Evolutionary conservation across 2,329 filamentous ascomycete genomes (phyloP).

Genomic region (Delphinella strobiligena): DNA sequence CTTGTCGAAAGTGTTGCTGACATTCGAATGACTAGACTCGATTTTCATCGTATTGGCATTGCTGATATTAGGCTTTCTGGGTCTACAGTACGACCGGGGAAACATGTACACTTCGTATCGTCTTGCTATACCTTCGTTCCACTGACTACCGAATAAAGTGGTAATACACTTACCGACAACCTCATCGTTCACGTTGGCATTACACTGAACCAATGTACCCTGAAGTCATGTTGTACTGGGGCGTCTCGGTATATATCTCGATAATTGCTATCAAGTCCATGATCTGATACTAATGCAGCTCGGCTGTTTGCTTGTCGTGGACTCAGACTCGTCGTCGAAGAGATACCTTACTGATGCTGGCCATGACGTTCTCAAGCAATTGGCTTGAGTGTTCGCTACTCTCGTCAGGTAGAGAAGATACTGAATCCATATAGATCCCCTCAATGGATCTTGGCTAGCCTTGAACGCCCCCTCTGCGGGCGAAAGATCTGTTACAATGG

Average conservation of each 20-base stretch:
- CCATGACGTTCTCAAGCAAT: neutral
- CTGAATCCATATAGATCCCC: slow-evolving; percentile 1
- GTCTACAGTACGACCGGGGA: neutral
- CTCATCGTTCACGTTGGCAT: neutral
- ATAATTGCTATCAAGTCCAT: no score
- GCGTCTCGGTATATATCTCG: neutral
- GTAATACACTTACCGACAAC: neutral
- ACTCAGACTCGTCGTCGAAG: no score
- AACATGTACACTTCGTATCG: neutral
- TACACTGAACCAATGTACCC: neutral
- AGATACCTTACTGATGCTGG: neutral
- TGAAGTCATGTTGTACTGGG: neutral
- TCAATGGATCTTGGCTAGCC: slow-evolving; percentile 14
- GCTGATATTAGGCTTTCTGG: neutral
- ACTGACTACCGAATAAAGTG: neutral
- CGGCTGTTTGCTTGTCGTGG: no score
- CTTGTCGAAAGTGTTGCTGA: neutral
- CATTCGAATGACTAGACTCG: neutral
- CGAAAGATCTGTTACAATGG: slow-evolving; percentile 13
- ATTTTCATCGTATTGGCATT: neutral
- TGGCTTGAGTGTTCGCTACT: neutral
- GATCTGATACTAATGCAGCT: no score
- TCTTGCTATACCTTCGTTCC: neutral
- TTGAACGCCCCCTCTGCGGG: slow-evolving; percentile 12
- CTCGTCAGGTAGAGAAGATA: neutral